Evolutionary conservation across 352 stramenopile species (phyloP).

Genomic region (Phytopythium kandeliae): DNA sequence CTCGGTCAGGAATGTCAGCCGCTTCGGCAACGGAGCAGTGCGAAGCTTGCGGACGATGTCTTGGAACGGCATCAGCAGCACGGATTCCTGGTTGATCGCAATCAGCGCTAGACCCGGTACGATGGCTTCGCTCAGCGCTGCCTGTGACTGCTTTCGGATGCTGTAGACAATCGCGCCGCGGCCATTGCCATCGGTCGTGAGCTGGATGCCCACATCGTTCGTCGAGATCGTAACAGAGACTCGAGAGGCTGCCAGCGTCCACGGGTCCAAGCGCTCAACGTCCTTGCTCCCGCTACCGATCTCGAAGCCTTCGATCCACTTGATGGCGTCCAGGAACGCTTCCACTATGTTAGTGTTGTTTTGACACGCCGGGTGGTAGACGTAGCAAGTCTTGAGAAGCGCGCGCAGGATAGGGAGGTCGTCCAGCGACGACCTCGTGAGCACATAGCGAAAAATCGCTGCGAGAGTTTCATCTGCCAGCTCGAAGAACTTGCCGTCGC

Average conservation of each 20-base stretch:
- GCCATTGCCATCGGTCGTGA: conserved; percentile 70
- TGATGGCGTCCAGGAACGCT: conserved; percentile 71
- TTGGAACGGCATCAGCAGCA: conserved; percentile 73
- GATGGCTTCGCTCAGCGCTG: conserved; percentile 63
- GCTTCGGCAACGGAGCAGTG: conserved; percentile 65
- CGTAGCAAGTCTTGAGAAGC: conserved; percentile 57
- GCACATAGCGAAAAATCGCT: conserved; percentile 59
- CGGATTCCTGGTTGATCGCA: conserved; percentile 77
- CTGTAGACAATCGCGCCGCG: conserved; percentile 71
- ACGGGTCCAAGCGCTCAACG: conserved; percentile 30
- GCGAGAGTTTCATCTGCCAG: conserved; percentile 55
- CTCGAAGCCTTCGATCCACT: conserved; percentile 71
- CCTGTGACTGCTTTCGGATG: conserved; percentile 77
- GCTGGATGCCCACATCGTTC: conserved; percentile 77
- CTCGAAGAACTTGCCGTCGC: conserved; percentile 52
- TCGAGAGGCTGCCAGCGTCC: conserved; percentile 46
- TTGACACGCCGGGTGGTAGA: conserved; percentile 63
- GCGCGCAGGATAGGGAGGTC: conserved; percentile 45
- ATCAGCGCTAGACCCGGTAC: conserved; percentile 69
- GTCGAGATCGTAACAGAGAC: conserved; percentile 79
- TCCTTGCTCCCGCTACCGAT: conserved; percentile 11
- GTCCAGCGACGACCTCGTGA: conserved; percentile 55
- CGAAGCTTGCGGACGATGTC: conserved; percentile 65
- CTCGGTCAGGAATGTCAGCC: conserved; percentile 77
- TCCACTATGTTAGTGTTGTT: conserved; percentile 53